These are phyloP conservation scores for Steccherinum ochraceum DNA, from an alignment of 768 basidiomycete genomes.

Conservation along the genomic window DNA sequence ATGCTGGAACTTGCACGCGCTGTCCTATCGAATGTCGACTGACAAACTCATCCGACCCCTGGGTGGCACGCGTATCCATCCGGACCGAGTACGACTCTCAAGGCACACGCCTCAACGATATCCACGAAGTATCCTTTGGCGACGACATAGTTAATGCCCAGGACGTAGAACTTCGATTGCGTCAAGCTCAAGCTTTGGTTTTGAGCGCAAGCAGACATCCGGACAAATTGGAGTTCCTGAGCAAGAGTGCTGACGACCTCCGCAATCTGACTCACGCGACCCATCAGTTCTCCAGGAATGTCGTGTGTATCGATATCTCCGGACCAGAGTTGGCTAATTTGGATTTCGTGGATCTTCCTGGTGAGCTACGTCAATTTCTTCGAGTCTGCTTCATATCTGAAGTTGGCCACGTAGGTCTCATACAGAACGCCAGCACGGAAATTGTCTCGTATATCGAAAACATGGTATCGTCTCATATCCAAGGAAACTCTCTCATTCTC, in stretches of 20 bases:
- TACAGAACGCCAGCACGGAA: constrained; percentile 40
- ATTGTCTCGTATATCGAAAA: constrained; percentile 39
- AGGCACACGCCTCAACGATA: constrained; percentile 19
- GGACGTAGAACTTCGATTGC: constrained; percentile 47
- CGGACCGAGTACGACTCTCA: constrained; percentile 33
- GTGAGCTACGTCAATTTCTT: constrained; percentile 5
- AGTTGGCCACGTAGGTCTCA: constrained; percentile 35
- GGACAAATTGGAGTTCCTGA: constrained; percentile 13
- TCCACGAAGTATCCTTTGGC: constrained; percentile 36
- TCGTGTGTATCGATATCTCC: constrained; percentile 19
- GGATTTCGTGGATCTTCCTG: constrained; percentile 23
- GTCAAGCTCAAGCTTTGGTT: constrained; percentile 58
- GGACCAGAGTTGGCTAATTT: constrained; percentile 21
- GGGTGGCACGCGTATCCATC: constrained; percentile 33
- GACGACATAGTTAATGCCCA: constrained; percentile 30
- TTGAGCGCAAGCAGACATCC: constrained; percentile 37
- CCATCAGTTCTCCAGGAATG: constrained; percentile 19
- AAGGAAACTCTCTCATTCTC: constrained; percentile 46
- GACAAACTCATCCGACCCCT: constrained; percentile 8
- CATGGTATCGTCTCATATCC: constrained; percentile 43
- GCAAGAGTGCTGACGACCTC: not conserved
- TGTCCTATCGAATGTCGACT: constrained; percentile 34
- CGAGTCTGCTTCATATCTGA: not conserved
- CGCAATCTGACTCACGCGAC: not conserved
- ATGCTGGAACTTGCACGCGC: constrained; percentile 39